Evolutionary conservation across 768 basidiomycete genomes (phyloP).

Genomic region (Tubosaeta sp.): DNA sequence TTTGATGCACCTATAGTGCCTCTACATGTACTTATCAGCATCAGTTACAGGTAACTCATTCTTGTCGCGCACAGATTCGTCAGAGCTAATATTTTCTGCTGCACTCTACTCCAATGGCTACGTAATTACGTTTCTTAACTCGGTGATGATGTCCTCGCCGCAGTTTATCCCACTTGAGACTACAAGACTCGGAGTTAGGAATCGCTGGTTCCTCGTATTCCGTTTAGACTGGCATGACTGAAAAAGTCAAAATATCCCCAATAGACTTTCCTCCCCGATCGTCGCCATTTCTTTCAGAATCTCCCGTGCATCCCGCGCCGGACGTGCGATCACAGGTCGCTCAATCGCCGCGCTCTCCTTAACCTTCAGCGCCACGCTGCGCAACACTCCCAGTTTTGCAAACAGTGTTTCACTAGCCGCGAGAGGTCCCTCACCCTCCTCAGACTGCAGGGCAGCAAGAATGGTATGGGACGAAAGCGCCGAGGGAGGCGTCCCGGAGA

Average conservation of each 20-base stretch:
- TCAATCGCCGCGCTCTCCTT: constrained; percentile 66
- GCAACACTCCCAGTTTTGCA: constrained; percentile 63
- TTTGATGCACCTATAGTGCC: neutral
- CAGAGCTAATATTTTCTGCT: too few relatives aligned
- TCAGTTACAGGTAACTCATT: too few relatives aligned
- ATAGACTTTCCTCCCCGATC: constrained; percentile 23
- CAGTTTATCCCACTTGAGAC: too few relatives aligned
- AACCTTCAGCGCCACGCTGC: constrained; percentile 68
- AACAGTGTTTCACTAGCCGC: constrained; percentile 38
- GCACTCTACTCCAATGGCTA: too few relatives aligned
- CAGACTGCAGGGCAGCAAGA: constrained; percentile 49
- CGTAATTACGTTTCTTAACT: too few relatives aligned
- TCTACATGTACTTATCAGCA: too few relatives aligned
- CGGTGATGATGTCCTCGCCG: too few relatives aligned
- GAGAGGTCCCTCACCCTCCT: constrained; percentile 32
- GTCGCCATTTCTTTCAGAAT: constrained; percentile 40
- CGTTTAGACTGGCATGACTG: too few relatives aligned
- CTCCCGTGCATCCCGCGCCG: constrained; percentile 81
- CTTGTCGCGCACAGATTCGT: too few relatives aligned
- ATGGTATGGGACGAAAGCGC: constrained; percentile 58
- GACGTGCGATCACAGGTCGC: constrained; percentile 66
- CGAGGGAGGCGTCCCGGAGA: constrained; percentile 65
- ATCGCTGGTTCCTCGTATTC: too few relatives aligned
- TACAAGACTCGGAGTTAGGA: too few relatives aligned
- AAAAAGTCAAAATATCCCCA: constrained; percentile 27